These are phyloP conservation scores for Cephalotrichum gorgonifer DNA, from an alignment of 2,329 filamentous ascomycete species.

Conservation along the genomic window DNA sequence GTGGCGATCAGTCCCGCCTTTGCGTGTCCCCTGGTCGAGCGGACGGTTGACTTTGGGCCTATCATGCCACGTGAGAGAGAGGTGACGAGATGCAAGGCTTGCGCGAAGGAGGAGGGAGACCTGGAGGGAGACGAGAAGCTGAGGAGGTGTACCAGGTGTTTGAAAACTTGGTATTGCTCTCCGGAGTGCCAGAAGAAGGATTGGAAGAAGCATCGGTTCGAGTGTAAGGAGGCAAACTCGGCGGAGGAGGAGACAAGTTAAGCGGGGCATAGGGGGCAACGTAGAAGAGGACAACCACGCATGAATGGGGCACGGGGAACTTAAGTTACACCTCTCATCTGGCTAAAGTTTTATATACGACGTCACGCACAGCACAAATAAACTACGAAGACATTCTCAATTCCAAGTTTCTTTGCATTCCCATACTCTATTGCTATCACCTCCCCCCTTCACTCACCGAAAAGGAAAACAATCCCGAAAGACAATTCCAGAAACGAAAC, in stretches of 20 bases:
- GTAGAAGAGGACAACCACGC: too few species aligned
- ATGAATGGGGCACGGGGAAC: not conserved
- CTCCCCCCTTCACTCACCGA: too few species aligned
- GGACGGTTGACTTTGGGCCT: conserved; percentile 18
- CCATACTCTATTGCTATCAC: not conserved
- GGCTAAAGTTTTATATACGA: not conserved
- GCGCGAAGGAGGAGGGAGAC: conserved; percentile 20
- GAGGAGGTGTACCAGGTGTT: conserved; percentile 34
- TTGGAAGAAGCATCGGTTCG: conserved; percentile 40
- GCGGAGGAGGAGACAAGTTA: conserved; percentile 1
- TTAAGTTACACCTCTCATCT: too few species aligned
- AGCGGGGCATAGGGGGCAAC: not conserved
- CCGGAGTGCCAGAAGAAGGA: conserved; percentile 40
- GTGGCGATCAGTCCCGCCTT: conserved; percentile 48
- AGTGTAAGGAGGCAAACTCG: conserved; percentile 26
- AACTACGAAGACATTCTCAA: not conserved
- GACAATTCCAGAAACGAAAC: not conserved
- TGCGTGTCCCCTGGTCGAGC: conserved; percentile 30
- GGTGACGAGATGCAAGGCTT: conserved; percentile 23
- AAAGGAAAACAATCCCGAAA: not conserved
- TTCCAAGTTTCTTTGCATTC: not conserved
- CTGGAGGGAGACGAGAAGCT: conserved; percentile 18
- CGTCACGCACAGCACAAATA: not conserved
- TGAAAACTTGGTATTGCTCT: conserved; percentile 37
- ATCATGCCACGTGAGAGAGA: conserved; percentile 4